Percentiles rank a stretch among this genome's conserved stretches.
Evolutionary conservation across 176 grass and related monocot genomes (phyloP).

Genomic region (Echinochloa phyllopogon): DNA sequence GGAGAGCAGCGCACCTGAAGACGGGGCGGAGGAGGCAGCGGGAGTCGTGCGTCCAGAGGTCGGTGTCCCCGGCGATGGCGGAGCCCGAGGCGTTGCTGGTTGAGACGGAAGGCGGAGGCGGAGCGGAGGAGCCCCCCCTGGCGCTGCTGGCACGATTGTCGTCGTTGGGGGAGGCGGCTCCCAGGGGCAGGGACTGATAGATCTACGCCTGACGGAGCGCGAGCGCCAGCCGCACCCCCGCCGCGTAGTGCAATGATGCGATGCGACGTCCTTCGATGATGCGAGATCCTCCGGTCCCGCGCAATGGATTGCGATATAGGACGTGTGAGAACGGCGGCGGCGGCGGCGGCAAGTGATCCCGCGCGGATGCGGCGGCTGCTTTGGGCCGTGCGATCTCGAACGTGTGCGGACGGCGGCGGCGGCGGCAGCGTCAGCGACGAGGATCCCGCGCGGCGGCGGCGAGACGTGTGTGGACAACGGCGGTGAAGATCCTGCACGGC

Average conservation of each 20-base stretch:
- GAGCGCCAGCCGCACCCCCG: conserved; percentile 81
- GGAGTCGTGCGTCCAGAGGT: conserved; percentile 90
- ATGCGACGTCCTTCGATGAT: no score
- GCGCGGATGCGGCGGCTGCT: no score
- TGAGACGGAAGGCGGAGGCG: conserved; percentile 31
- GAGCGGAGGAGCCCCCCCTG: conserved; percentile 47
- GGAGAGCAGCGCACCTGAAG: conserved; percentile 66
- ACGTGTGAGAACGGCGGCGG: no score
- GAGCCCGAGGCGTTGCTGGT: conserved; percentile 34
- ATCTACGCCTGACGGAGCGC: conserved; percentile 92
- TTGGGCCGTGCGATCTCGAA: no score
- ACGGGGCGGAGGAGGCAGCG: conserved; percentile 91
- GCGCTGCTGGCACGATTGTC: conserved; percentile 52
- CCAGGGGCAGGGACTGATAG: conserved; percentile 78
- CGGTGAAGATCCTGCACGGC: no score
- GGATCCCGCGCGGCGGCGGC: no score
- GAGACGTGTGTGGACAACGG: no score
- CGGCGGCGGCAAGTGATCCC: no score
- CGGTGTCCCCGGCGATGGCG: conserved; percentile 34
- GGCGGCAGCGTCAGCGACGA: no score
- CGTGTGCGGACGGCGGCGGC: no score
- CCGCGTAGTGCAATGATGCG: conserved; percentile 92
- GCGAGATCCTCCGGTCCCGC: no score
- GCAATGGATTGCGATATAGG: no score
- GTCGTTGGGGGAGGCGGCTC: conserved; percentile 42